Evolutionary conservation across 1,284 basidiomycete species (phyloP).

Genomic region (Ustilago hordei): DNA sequence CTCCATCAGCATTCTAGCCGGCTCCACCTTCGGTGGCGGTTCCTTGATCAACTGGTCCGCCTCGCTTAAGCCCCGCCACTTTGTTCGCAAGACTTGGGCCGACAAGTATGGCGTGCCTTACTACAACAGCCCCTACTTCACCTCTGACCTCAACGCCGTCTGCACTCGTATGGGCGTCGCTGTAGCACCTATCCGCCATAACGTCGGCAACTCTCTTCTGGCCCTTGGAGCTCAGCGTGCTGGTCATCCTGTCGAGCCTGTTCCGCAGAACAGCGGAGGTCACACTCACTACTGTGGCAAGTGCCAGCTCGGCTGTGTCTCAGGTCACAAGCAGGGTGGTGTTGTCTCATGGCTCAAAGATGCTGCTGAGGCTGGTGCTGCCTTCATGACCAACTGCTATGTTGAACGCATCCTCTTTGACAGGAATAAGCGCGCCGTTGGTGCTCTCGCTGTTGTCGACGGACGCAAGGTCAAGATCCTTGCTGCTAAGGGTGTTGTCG

Average conservation of each 20-base stretch:
- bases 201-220: constrained; percentile 68
- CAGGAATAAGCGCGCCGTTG: constrained; percentile 55
- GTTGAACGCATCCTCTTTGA: constrained; percentile 71
- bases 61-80: constrained; percentile 70
- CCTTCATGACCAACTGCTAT: constrained; percentile 67
- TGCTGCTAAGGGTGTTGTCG: constrained; percentile 70
- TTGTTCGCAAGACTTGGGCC: constrained; percentile 70
- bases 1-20: constrained; percentile 70
- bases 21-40: constrained; percentile 72
- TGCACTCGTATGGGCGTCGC: constrained; percentile 70
- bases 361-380: constrained; percentile 69
- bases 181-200: constrained; percentile 69
- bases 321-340: constrained; percentile 70
- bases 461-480: constrained; percentile 65
- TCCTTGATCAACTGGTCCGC: constrained; percentile 73
- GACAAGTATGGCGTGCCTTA: constrained; percentile 69
- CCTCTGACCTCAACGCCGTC: constrained; percentile 69
- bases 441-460: constrained; percentile 59
- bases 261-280: constrained; percentile 71
- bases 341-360: constrained; percentile 69
- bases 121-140: constrained; percentile 68
- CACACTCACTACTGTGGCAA: constrained; percentile 70
- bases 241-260: constrained; percentile 66
- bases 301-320: constrained; percentile 70
- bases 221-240: constrained; percentile 65